These are phyloP conservation scores for Wilcoxina mikolae DNA, from an alignment of 495 filamentous ascomycete genomes.

Conservation along the genomic window DNA sequence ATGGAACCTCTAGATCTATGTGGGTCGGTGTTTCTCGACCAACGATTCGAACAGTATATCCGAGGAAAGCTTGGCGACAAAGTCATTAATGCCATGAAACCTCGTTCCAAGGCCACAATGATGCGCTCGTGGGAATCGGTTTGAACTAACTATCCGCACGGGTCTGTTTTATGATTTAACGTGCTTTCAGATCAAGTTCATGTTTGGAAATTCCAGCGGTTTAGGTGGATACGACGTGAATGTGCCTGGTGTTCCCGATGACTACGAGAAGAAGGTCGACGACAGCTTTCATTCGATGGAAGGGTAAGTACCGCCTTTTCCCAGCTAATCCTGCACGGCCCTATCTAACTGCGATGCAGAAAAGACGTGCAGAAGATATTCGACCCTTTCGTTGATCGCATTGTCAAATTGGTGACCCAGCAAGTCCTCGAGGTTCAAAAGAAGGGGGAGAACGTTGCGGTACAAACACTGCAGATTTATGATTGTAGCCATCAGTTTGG, in stretches of 20 bases:
- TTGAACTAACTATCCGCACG: background rate
- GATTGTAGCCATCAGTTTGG: background rate
- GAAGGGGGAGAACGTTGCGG: background rate
- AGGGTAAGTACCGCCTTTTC: constrained; percentile 4
- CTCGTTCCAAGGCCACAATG: constrained; percentile 31
- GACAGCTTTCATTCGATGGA: constrained; percentile 51
- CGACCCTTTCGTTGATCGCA: constrained; percentile 42
- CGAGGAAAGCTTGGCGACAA: constrained; percentile 41
- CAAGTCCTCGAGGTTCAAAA: constrained; percentile 32
- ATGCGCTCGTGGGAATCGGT: constrained; percentile 18
- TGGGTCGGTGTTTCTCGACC: constrained; percentile 17
- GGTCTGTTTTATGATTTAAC: no score
- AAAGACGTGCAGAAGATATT: constrained; percentile 37
- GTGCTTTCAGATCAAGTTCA: constrained; percentile 31
- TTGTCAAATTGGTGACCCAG: constrained; percentile 44
- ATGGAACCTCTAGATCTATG: no score
- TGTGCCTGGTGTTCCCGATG: constrained; percentile 58
- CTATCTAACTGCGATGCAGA: background rate
- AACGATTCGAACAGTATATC: constrained; percentile 55
- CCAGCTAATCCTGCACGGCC: background rate
- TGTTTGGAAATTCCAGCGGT: constrained; percentile 27
- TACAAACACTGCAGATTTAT: background rate
- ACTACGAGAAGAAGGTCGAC: constrained; percentile 46
- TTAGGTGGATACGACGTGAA: constrained; percentile 22
- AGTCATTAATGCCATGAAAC: constrained; percentile 29